Base-by-base conservation (phyloP, 345 rosid genomes). In the Brassica juncea region DNA sequence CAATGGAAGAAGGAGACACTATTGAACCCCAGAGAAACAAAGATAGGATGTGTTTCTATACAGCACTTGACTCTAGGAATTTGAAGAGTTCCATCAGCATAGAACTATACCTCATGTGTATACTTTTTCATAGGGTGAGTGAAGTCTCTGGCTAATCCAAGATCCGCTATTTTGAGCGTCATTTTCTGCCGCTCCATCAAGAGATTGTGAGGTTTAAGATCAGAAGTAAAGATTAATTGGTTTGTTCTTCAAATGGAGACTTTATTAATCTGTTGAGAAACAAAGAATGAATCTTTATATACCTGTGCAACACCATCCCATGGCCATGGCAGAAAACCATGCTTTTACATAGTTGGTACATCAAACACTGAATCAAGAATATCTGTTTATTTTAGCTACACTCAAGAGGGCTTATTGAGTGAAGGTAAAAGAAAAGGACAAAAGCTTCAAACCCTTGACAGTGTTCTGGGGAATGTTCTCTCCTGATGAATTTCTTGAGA, bases 271-370 rank as follows among this genome's bases (percentile, higher is more conserved):
- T 30, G 52, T 59, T 3, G 44, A 8, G 23, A 21, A 39, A 39
- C 2, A 39, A 11, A 39, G 39, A 52, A 32, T 9, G 62, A 35
- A 62, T 55, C 37, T 23, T 44, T 8, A 3, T 42, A 92, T 21
- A 21, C 99, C 99, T 95, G 82, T 95, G 99, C 68, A 94, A 59
- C 80, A 94, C 88, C 23, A 21, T 21, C 23, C 91, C 99, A 98
- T 95, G 82, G 91, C 98, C 99, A 78, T 93, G 99, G 85, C 98
- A 95, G 83, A 95, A 91, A 66, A 98, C 94, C 77, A 94, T 93
- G 19, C 99, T 97, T 81, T 93, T 92, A 89, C 98, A 93, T 9
- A 95, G 82, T 82, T 95, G 99, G 78, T 86, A 95, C 99, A 93
- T 95, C 89, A 95, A 86, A 21, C 23, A 21, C 23, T 21, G 23